Evolutionary conservation across 2,329 filamentous ascomycete species (phyloP), one percentile per base, ranked within the genome.

Genomic region (Fusarium subglutinans): DNA sequence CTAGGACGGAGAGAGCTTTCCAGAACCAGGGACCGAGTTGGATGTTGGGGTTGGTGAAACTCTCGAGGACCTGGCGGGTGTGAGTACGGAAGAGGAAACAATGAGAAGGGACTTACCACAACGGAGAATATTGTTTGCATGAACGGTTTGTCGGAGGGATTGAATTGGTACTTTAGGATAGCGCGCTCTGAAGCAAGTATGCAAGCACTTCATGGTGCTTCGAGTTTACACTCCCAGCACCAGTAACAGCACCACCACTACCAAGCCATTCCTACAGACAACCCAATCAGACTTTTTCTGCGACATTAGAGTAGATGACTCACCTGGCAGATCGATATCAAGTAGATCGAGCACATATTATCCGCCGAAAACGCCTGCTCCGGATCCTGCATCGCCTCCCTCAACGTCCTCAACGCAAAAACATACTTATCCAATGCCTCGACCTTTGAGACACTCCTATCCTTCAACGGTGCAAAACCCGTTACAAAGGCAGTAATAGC

Each of bases 231-330:
- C 5, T 17, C 10, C 17, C 18, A 5, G 8, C 10, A 3, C 26
- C 18, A 2, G 6, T 11, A 5, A 3, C 20, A 7, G 10, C 6
- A 4, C 9, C 17, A 1, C 10, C n/a, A 35, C 14, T 45, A 5
- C 60, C 68, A n/a, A 70, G 13, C 66, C 60, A 70, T 51, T 70
- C 68, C 68, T 70, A 15, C 0, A 0, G 5, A 22, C 5, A 10
- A 12, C 5, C 44, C 2, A 54, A 3, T 43, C 6, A 26, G 15
- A 10, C 18, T 6, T 8, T 10, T 0, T 28, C 0, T 1, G 0
- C 1, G 9, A 6, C 4, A 2, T 0, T 0, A 6, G 0, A 6
- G 4, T 1, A 54, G 14, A 6, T 0, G 0, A 17, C 53, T 33
- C 2, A 45, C 66, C 35, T 70, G 68, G 1, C 66, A 70, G 3